Evolutionary conservation across 768 basidiomycete genomes (phyloP), one percentile per base, ranked within the genome.

Genomic region (Erythrobasidium yunnanense): DNA sequence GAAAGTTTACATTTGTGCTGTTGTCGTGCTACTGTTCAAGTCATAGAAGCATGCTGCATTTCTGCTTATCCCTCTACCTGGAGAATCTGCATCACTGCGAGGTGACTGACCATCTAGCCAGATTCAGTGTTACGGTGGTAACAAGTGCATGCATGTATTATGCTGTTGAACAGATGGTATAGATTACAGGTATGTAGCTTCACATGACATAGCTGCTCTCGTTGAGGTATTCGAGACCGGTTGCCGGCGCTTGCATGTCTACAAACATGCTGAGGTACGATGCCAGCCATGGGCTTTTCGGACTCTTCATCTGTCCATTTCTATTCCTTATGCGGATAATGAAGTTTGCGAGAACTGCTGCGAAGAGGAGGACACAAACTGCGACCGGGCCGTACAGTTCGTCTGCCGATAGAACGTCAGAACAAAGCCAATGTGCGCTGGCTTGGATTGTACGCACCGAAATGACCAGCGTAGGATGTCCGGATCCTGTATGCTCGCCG

Each of bases 401-500:
- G 72, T 95, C 93, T 93, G 69, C 8, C 49, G 17, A 29, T 18
- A 18, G 55, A 27, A 18, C 33, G 20, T 50, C n/a, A 38, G 47
- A 35, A 20, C 23, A 55, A 7, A 35, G 27, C 6, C 45, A 34
- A 29, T 22, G 42, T 27, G 18, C 1, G 65, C 55, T 49, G 55
- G 23, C 55, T 51, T 35, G 6, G 22, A 42, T 33, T 4, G 6
- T 27, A 76, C 80, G 47, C 62, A 95, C 91, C 91, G 70, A 95
- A 95, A 72, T 87, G 84, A 0, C 88, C 87, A 27, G 90, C 86
- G 76, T 90, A 87, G 51, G 92, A 81, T 68, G 85, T 83, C 13
- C 87, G 85, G 69, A 99, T 97, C 84, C 90, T 85, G 51, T 86
- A 86, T 58, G 96, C 83, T 49, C 95, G 83, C 67, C 84, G 81